Evolutionary conservation across 345 rosid species (phyloP), one percentile per base, ranked within the genome.

Genomic region (Pistacia integerrima): DNA sequence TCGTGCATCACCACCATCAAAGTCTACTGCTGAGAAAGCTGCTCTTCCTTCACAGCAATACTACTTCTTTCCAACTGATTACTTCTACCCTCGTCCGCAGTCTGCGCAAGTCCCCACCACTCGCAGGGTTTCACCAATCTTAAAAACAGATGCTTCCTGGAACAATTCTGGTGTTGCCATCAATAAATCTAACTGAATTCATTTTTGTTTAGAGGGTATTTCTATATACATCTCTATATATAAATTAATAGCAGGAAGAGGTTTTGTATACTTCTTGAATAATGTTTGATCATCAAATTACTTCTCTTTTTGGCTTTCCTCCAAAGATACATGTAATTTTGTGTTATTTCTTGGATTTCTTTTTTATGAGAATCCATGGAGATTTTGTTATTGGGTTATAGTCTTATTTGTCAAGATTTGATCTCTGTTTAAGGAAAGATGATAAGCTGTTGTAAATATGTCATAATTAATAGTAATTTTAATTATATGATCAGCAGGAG

Each of bases 21-120:
- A 72, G 36, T 61, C 73, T 25, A 59, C 18, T 0, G 25, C 62
- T 2, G 46, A 35, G 58, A 17, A 59, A 22, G 30, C 79, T 1
- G 25, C 72, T 18, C 55, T 57, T 67, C 54, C 73, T 2, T 2
- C 35, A 2, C 74, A 76, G 48, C 84, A 85, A 56, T 79, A 78
- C 85, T 74, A 81, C 62, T 85, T 74, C 78, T 84, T 88, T 69
- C 89, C 91, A 35, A 81, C 89, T 6, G 88, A 88, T 76, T 78
- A 78, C 81, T 76, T 66, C 11, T 78, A 78, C 49, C 88, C 88
- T 55, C 64, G 65, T 58, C 64, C 74, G 0, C 54, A 60, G 3
- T 25, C 74, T 52, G 28, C n/a, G 6, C 49, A 30, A 35, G 20
- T 35, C 67, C 30, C 67, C 67, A n/a, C 44, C 25, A 18, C 11